These are phyloP conservation scores for Meira miltonrushii DNA, from an alignment of 1,284 basidiomycete genomes.

Conservation along the genomic window DNA sequence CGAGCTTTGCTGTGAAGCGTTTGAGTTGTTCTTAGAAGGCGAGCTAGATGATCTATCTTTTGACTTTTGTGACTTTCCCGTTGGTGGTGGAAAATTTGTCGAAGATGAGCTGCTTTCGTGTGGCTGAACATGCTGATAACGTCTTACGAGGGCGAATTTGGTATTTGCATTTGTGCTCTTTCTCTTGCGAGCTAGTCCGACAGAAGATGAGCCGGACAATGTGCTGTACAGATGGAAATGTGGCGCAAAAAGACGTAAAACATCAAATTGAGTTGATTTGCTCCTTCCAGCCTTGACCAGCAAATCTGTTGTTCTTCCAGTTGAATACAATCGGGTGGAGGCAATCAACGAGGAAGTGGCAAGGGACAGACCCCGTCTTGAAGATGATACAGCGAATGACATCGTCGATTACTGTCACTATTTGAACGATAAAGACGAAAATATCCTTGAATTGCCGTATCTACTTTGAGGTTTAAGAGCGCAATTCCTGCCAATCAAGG, in stretches of 20 bases:
- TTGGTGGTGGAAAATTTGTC: constrained; percentile 11
- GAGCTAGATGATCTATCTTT: constrained; percentile 8
- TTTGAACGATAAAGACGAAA: too few relatives aligned
- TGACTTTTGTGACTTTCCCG: constrained; percentile 17
- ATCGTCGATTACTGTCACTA: too few relatives aligned
- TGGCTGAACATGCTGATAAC: constrained; percentile 26
- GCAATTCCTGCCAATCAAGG: too few relatives aligned
- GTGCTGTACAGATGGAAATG: constrained; percentile 14
- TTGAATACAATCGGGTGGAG: constrained; percentile 11
- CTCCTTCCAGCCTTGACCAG: constrained; percentile 16
- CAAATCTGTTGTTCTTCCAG: neutral
- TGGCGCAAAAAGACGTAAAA: constrained; percentile 30
- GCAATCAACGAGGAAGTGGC: constrained; percentile 25
- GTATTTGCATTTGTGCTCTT: constrained; percentile 22
- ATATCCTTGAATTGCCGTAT: too few relatives aligned
- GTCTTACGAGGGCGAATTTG: neutral
- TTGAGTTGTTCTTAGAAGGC: constrained; percentile 15
- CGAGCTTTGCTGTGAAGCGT: too few relatives aligned
- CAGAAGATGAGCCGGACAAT: constrained; percentile 21
- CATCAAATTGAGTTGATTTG: constrained; percentile 21
- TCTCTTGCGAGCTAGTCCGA: constrained; percentile 19
- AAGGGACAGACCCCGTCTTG: constrained; percentile 16
- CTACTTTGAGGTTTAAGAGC: too few relatives aligned
- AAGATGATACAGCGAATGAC: neutral
- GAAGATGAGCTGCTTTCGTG: constrained; percentile 13